phyloP scores from a whole-genome alignment of 306 rosid species.

The Carpinus fangiana region DNA sequence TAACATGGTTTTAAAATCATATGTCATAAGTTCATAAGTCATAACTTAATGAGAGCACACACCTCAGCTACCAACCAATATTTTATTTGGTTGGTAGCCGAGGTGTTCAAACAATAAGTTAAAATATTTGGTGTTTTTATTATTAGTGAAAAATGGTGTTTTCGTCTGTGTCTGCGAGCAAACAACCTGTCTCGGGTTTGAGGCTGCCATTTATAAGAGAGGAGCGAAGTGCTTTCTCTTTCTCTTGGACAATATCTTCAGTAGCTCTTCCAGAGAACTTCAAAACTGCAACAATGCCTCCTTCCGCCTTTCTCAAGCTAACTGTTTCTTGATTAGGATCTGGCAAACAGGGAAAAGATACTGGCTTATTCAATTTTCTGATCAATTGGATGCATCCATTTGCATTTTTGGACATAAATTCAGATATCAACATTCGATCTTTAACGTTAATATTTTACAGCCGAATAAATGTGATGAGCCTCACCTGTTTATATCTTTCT shows the following conservation, averaged over 20 bases:
- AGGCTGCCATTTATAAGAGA: constrained; percentile 59
- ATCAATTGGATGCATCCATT: neutral
- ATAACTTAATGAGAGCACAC: too few species aligned
- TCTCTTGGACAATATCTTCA: constrained; percentile 53
- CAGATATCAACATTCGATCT: neutral
- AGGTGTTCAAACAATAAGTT: too few species aligned
- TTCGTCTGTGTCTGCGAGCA: too few species aligned
- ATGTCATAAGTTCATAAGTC: too few species aligned
- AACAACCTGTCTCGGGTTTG: constrained; percentile 68
- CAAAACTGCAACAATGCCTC: constrained; percentile 69
- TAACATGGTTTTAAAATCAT: too few species aligned
- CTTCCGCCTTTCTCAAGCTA: constrained; percentile 70
- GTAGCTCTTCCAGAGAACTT: constrained; percentile 82
- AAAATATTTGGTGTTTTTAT: too few species aligned
- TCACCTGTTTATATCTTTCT: constrained; percentile 65
- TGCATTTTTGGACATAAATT: neutral
- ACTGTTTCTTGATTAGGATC: constrained; percentile 68
- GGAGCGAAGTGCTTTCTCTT: constrained; percentile 55
- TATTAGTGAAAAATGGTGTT: too few species aligned
- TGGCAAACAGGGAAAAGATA: constrained; percentile 63
- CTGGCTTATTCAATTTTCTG: neutral
- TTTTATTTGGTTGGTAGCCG: too few species aligned
- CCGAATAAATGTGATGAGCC: neutral
- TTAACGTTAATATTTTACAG: constrained; percentile 1
- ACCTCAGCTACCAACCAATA: too few species aligned